Base-by-base conservation (phyloP, 176 grass and related monocot genomes). In the Dendrocalamus sinicus region DNA sequence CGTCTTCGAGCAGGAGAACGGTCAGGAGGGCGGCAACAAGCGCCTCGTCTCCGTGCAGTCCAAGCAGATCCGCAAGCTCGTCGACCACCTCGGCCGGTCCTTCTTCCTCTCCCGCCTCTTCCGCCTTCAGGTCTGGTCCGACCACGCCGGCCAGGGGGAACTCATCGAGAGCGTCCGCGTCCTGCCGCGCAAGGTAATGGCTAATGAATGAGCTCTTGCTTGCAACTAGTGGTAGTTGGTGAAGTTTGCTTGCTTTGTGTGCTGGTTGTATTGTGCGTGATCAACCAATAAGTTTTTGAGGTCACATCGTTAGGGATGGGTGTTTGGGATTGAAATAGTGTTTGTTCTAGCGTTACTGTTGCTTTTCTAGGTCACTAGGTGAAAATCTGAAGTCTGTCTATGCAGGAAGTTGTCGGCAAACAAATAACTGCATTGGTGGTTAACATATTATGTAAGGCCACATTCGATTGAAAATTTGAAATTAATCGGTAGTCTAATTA, bases 31-130 rank as follows among this genome's bases (percentile, higher is more conserved):
- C 7, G 94, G 94, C 52, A 93, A 96, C 74, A 93, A 96, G 90
- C 94, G 88, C 45, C 93, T 99, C 9, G 85, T 99, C 39, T 96
- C 93, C 47, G 96, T 96, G 52, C 88, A 72, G 72, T 41, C 86
- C 20, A 99, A 99, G 86, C 96, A 96, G 96, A 94, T 99, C 87
- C 90, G 93, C 59, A 99, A 99, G 85, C 86, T 99, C 55, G 93
- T 99, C 28, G 93, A 96, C 87, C 96, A 96, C 76, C 84, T 99
- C 76, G 93, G 96, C 5, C 83, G 84, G 4, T 92, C 93, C n/a
- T 99, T 96, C 86, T 96, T 99, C 82, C 93, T 96, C 75, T 92
- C 93, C 74, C 86, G 92, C 14, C 91, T 99, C 54, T 99, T 99
- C 72, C 67, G 88, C 19, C 89, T 99, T 26, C 75, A 99, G 88